Conservation (phyloP, 495 filamentous ascomycete genomes). For the Penicillium lagena region DNA sequence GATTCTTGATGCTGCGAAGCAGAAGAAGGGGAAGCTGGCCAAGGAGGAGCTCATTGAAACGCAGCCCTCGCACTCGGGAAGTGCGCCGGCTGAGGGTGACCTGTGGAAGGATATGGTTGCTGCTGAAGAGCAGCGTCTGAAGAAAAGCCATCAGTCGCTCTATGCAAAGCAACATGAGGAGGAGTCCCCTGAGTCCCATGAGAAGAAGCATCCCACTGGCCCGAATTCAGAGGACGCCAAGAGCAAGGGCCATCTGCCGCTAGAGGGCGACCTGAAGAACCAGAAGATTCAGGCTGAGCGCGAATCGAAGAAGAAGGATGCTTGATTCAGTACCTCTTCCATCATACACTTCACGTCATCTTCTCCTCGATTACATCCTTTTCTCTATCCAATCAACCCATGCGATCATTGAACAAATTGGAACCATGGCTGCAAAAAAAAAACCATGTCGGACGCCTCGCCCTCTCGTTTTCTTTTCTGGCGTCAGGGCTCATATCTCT, state of each 20-base stretch:
- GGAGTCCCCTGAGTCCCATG: conserved; percentile 1
- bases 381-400: no score
- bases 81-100: conserved; percentile 65
- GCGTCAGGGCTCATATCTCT: conserved; percentile 6
- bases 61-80: conserved; percentile 58
- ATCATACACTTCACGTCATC: no score
- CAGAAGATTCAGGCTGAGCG: conserved; percentile 3
- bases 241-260: neutral
- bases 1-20: conserved; percentile 31
- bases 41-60: conserved; percentile 40
- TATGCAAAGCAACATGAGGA: conserved; percentile 24
- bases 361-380: no score
- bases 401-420: no score
- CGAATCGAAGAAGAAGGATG: conserved; percentile 7
- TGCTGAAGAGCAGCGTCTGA: conserved; percentile 64
- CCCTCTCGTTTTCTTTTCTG: neutral
- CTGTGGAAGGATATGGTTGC: conserved; percentile 88
- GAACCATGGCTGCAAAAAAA: no score
- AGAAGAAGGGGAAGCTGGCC: conserved; percentile 67
- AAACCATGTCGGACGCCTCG: no score
- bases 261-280: neutral
- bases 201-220: neutral
- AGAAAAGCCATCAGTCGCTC: conserved; percentile 45
- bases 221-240: neutral
- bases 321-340: no score